phyloP scores from a whole-genome alignment of 2,329 filamentous ascomycete genomes.

The Trichophyton simii region DNA sequence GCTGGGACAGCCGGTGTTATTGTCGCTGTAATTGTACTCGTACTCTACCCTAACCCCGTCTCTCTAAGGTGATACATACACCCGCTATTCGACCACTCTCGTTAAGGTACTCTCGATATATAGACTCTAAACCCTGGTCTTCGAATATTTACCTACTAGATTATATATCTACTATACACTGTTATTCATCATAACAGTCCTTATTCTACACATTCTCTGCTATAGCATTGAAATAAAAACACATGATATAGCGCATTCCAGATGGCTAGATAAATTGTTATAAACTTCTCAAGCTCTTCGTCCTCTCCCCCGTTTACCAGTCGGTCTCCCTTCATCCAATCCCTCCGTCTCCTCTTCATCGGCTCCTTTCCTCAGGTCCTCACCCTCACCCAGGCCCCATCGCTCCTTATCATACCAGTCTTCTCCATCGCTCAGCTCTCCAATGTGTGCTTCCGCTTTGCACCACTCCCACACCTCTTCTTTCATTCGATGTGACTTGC shows the following conservation, averaged over 20 bases:
- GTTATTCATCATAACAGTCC: neutral
- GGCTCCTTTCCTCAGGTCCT: constrained; percentile 48
- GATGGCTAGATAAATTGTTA: neutral
- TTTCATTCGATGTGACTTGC: constrained; percentile 48
- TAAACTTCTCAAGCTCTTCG: constrained; percentile 22
- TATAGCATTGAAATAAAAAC: neutral
- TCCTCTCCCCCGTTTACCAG: constrained; percentile 29
- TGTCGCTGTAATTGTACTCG: neutral
- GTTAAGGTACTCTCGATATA: neutral
- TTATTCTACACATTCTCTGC: neutral
- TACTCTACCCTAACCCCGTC: neutral
- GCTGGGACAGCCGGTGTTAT: neutral
- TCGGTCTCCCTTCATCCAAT: constrained; percentile 31
- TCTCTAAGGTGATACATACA: neutral
- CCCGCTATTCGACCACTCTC: neutral
- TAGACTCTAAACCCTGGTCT: neutral
- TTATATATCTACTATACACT: neutral
- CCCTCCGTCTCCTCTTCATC: constrained; percentile 48
- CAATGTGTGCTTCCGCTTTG: constrained; percentile 51
- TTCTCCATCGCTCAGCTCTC: constrained; percentile 55
- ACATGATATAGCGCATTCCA: neutral
- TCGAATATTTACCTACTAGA: neutral
- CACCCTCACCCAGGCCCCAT: constrained; percentile 44
- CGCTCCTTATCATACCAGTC: constrained; percentile 54
- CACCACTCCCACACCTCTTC: constrained; percentile 47